A percentile compares a stretch with the other conserved stretches of the same genome.
Conservation (phyloP, 2,329 filamentous ascomycete genomes). For the Sphaerulina populicola region DNA sequence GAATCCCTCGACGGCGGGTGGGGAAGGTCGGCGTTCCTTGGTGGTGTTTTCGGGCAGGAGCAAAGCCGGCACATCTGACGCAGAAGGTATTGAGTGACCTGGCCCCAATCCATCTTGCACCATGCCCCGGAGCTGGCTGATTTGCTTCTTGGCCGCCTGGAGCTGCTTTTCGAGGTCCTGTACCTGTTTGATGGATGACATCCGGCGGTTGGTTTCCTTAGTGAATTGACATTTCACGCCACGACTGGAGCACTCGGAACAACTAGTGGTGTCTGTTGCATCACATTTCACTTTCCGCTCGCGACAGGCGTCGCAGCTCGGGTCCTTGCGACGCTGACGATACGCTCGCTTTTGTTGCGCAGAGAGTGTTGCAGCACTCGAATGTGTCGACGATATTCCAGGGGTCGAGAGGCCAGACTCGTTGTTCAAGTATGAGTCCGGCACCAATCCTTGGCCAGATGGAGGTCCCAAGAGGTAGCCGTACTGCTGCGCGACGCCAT, state of each 20-base stretch:
- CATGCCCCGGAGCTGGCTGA: constrained; percentile 61
- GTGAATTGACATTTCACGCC: constrained; percentile 98
- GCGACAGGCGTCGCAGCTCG: constrained; percentile 92
- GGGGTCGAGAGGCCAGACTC: constrained; percentile 25
- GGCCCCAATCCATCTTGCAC: constrained; percentile 46
- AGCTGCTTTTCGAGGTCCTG: constrained; percentile 94
- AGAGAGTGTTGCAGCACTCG: constrained; percentile 47
- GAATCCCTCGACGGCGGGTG: constrained; percentile 58
- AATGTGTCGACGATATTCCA: constrained; percentile 28
- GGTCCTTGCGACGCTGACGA: constrained; percentile 88
- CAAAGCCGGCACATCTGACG: constrained; percentile 25
- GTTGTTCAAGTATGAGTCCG: constrained; percentile 26
- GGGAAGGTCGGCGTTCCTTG: constrained; percentile 54
- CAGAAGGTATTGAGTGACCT: constrained; percentile 33
- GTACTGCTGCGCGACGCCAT: constrained; percentile 21
- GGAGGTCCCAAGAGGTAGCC: constrained; percentile 18
- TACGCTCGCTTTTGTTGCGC: constrained; percentile 81
- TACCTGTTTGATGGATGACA: constrained; percentile 99
- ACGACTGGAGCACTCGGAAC: constrained; percentile 92
- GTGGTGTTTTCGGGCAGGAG: constrained; percentile 30
- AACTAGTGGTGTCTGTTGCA: constrained; percentile 90
- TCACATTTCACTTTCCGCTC: constrained; percentile 81
- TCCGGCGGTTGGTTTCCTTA: constrained; percentile 94
- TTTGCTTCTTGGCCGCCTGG: constrained; percentile 68
- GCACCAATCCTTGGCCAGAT: constrained; percentile 19